Percentiles rank a stretch among this genome's conserved stretches.
Evolutionary conservation across 129 eudicot genomes (phyloP).

Genomic region (Arctium minus): DNA sequence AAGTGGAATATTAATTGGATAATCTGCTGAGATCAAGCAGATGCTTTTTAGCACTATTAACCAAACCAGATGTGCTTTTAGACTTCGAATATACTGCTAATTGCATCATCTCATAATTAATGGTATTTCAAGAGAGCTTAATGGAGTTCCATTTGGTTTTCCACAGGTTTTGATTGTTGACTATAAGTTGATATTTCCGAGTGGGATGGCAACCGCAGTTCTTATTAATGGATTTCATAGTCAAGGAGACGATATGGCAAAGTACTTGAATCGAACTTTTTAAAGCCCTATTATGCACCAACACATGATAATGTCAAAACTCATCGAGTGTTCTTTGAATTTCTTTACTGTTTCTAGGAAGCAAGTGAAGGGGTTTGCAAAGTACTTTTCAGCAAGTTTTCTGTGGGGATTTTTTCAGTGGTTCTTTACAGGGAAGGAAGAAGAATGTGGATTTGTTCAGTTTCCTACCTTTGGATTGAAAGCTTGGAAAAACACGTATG

Average conservation of each 20-base stretch:
- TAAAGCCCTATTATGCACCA: neutral
- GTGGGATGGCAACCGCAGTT: conserved; percentile 96
- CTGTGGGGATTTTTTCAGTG: conserved; percentile 91
- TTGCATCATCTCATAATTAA: neutral
- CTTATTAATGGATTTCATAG: conserved; percentile 85
- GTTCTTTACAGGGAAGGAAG: conserved; percentile 72
- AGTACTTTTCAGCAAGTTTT: conserved; percentile 66
- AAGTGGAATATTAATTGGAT: neutral
- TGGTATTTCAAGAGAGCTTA: neutral
- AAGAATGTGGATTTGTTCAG: conserved; percentile 55
- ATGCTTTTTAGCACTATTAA: neutral
- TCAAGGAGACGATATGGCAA: conserved; percentile 62
- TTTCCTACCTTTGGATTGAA: conserved; percentile 60
- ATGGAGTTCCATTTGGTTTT: conserved; percentile 22
- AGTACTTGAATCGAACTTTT: conserved; percentile 30
- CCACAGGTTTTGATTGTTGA: conserved; percentile 74
- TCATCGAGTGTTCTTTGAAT: neutral
- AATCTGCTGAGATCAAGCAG: neutral
- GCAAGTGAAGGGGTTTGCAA: conserved; percentile 72
- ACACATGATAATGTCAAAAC: neutral
- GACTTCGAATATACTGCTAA: neutral
- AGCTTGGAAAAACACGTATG: conserved; percentile 57
- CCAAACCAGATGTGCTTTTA: neutral
- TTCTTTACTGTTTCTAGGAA: conserved; percentile 40
- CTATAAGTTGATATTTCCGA: conserved; percentile 72